These are phyloP conservation scores for Kuraishia ogatae DNA, from an alignment of 805 yeast species.

Conservation along the genomic window DNA sequence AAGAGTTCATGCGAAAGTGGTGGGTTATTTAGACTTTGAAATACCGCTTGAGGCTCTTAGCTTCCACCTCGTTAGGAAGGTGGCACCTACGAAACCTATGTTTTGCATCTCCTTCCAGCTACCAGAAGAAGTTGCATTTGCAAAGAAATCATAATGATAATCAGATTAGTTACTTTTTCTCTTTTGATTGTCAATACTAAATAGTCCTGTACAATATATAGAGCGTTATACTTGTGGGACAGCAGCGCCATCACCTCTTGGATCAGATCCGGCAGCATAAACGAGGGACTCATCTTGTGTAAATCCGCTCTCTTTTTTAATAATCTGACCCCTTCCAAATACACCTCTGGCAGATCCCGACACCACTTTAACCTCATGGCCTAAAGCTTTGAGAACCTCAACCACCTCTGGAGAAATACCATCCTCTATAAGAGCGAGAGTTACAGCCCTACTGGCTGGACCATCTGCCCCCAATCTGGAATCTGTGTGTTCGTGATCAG, in stretches of 20 bases:
- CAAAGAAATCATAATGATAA: constrained; percentile 5
- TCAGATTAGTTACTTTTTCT: not conserved
- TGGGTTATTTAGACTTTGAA: constrained; percentile 35
- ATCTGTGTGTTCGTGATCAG: constrained; percentile 32
- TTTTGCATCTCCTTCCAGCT: constrained; percentile 75
- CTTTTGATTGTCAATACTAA: not conserved
- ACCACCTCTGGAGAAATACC: constrained; percentile 44
- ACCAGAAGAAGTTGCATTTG: constrained; percentile 59
- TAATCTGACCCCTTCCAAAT: constrained; percentile 71
- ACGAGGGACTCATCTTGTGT: constrained; percentile 23
- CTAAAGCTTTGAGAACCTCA: constrained; percentile 37
- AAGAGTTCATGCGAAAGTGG: constrained; percentile 53
- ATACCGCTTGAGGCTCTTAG: constrained; percentile 38
- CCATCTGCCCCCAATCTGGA: constrained; percentile 54
- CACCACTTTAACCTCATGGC: constrained; percentile 45
- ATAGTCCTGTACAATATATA: not conserved
- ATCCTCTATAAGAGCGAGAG: constrained; percentile 56
- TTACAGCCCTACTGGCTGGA: constrained; percentile 50
- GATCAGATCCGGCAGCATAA: constrained; percentile 68
- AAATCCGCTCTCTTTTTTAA: constrained; percentile 30
- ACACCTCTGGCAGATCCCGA: constrained; percentile 31
- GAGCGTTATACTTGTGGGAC: constrained; percentile 33
- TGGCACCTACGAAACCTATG: constrained; percentile 97
- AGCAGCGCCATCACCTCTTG: constrained; percentile 83
- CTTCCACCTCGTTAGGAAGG: constrained; percentile 86